Evolutionary conservation across 73 alveolate species (phyloP).

Genomic region (Paramecium octaurelia): DNA sequence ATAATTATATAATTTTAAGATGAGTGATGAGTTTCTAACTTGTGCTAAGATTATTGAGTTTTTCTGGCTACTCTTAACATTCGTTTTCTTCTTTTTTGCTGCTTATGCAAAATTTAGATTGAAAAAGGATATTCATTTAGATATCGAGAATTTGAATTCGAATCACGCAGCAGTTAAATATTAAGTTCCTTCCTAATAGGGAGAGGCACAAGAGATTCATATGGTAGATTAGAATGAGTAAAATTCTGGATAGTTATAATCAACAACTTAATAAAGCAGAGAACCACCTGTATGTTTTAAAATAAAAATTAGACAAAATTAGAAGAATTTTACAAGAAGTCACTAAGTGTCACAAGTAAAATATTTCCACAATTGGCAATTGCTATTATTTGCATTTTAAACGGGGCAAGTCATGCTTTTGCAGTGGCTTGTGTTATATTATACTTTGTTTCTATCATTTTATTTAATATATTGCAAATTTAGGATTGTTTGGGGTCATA

Average conservation of each 20-base stretch:
- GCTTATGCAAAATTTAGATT: slow-evolving; percentile 3
- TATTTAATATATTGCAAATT: neutral
- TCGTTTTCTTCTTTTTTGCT: neutral
- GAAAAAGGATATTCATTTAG: slow-evolving; percentile 3
- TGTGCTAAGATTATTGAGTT: neutral
- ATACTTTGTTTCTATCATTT: neutral
- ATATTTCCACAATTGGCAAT: neutral
- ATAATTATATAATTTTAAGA: neutral
- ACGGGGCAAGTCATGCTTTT: neutral
- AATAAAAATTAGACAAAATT: neutral
- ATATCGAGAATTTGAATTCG: neutral
- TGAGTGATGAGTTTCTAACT: neutral
- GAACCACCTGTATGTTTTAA: neutral
- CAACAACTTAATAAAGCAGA: neutral
- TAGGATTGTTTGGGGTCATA: neutral
- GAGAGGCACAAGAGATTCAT: neutral
- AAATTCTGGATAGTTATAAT: neutral
- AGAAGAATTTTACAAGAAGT: neutral
- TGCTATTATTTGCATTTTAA: neutral
- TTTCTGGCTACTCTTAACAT: neutral
- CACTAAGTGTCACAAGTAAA: neutral
- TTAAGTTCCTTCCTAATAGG: neutral
- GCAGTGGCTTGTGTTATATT: neutral
- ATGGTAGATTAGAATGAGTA: neutral
- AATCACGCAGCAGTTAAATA: neutral